Base-by-base conservation (phyloP, 2,329 filamentous ascomycete genomes). In the Neofusicoccum cordaticola region DNA sequence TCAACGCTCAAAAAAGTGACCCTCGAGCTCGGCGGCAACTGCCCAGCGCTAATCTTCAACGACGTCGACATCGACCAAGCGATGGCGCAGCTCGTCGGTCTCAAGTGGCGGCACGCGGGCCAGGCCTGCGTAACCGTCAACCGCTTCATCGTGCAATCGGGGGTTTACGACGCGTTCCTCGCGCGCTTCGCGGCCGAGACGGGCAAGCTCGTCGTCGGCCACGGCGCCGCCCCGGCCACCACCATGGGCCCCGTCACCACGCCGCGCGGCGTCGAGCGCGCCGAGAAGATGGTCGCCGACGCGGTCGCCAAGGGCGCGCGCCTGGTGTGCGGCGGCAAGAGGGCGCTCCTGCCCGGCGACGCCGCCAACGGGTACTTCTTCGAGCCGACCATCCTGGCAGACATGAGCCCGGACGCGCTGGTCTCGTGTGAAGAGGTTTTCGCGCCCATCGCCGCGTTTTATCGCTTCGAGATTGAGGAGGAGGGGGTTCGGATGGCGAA, bases 121-220 rank as follows among this genome's bases (percentile, higher is more conserved):
- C 86, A 89, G 73, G 85, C 86, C 2, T 89, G 87, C 69, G 85
- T 89, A 66, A 86, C 86, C 0, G 86, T 86, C 7, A 89, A 89
- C 71, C 80, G 87, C 0, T 83, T 90, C 34, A 89, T 87, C 71
- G 84, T 90, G 2, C 87, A 90, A 72, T 80, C 79, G 2, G 83
- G 82, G 12, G 82, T 91, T 8, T 87, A 88, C 73, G 85, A 88
- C 42, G 79, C 80, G 41, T 89, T 90, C 69, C 79, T 87, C 4
- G 76, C 83, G 1, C 78, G 71, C 17, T 77, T 84, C 52, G 78
- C 90, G 5, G 79, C 83, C 0, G 80, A 83, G 65, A 85, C 84
- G 1, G 44, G 37, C 17, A 77, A 80, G 64, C 79, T 90, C 13
- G 83, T 85, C 41, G 79, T 89, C 34, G 88, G 87, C 8, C 87